Evolutionary conservation across 495 filamentous ascomycete genomes (phyloP), one percentile per base, ranked within the genome.

Genomic region (Penicillium atrosanguineum): DNA sequence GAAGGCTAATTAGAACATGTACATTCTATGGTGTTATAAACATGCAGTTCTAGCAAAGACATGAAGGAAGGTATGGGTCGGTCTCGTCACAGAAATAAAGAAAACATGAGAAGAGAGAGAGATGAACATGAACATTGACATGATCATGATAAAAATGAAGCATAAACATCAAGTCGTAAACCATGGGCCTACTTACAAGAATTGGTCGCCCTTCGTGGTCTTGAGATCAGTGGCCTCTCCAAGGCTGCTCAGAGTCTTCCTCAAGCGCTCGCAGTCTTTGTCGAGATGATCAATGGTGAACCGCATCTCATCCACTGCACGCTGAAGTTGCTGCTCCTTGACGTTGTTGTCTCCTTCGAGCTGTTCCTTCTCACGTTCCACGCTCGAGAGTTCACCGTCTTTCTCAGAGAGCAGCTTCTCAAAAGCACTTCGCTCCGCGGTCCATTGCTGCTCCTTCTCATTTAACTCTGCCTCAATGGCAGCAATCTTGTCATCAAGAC

Each of bases 221-320:
- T 80, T 82, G 40, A 84, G 74, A 61, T 85, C 83, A 48, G 76
- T 79, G 40, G 79, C 76, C 57, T 85, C 81, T 36, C 81, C 82
- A 39, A 84, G 77, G 43, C 75, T 79, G 53, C 79, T 75, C 5
- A 83, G 68, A 42, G 82, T 76, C 65, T 82, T 83, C 51, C 79
- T 74, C 58, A 87, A 60, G 40, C 77, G 79, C 38, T 72, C 77
- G 56, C 82, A 82, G 54, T 87, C 83, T 11, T 68, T 65, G 36
- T 76, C 77, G 46, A 86, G 57, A 56, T 74, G 75, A 39, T 72
- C 73, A 15, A 81, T 80, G 15, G 80, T 79, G 31, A 62, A 68
- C 48, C 73, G 74, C 62, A 85, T 79, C 40, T 76, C 71, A 20
- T 74, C 69, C 36, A 80, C 71, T 16, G 73, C 70, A 31, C 65